Conservation (phyloP, 495 filamentous ascomycete genomes). For the Opeltia flavorubescens region DNA sequence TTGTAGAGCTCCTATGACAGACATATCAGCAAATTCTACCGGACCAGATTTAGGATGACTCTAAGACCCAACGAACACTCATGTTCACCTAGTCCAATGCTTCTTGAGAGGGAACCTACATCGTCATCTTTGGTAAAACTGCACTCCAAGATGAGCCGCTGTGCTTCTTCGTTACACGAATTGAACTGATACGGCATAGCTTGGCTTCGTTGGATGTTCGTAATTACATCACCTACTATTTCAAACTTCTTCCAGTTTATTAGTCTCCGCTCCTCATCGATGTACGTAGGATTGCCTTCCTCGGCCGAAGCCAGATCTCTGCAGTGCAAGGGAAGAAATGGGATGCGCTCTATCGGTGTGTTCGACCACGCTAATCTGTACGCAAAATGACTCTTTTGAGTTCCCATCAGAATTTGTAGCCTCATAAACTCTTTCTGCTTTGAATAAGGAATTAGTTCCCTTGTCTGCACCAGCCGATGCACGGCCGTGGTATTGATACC, state of each 20-base stretch:
- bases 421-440: slow-evolving; percentile 73
- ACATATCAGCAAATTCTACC: too few relatives aligned
- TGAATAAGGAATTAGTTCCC: slow-evolving; percentile 54
- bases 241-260: slow-evolving; percentile 99
- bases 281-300: slow-evolving; percentile 80
- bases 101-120: slow-evolving; percentile 18
- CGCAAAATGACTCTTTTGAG: slow-evolving; percentile 78
- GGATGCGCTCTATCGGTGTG: slow-evolving; percentile 74
- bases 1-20: slow-evolving; percentile 15
- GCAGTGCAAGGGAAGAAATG: slow-evolving; percentile 83
- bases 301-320: slow-evolving; percentile 83
- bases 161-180: slow-evolving; percentile 46
- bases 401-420: slow-evolving; percentile 83
- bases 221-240: slow-evolving; percentile 81
- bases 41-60: too few relatives aligned
- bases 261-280: slow-evolving; percentile 52
- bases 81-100: background rate
- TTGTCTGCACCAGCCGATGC: slow-evolving; percentile 70
- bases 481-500: slow-evolving; percentile 82
- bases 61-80: background rate
- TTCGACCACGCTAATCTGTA: slow-evolving; percentile 97
- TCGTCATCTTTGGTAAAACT: slow-evolving; percentile 36
- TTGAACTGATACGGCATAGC: slow-evolving; percentile 66
- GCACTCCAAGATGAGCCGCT: slow-evolving; percentile 60
- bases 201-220: slow-evolving; percentile 83